Conservation (phyloP, 2,329 filamentous ascomycete genomes). For the Didymella exigua region DNA sequence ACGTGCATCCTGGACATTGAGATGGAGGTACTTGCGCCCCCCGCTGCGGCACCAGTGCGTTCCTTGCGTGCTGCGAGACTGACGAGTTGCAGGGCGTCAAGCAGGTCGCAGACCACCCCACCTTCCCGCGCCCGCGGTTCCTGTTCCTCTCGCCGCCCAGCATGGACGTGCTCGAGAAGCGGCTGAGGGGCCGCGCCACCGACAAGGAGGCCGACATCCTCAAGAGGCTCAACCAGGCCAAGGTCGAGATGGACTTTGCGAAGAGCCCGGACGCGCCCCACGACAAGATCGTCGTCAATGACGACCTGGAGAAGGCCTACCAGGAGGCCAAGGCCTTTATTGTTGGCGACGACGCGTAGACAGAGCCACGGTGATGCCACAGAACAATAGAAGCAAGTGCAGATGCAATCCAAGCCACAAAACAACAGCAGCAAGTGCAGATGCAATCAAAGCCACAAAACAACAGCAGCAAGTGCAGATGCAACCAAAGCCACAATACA, state of each 20-base stretch:
- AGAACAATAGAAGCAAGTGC: not conserved
- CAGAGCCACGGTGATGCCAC: conserved; percentile 1
- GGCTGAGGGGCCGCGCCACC: conserved; percentile 52
- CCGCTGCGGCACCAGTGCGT: not conserved
- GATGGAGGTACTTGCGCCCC: conserved; percentile 91
- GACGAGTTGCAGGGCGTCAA: conserved; percentile 71
- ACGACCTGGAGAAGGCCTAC: conserved; percentile 58
- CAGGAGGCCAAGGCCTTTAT: conserved; percentile 58
- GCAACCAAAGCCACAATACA: too few relatives aligned
- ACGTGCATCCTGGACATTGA: conserved; percentile 92
- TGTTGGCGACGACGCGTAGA: conserved; percentile 46
- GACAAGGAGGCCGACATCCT: conserved; percentile 57
- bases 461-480: too few relatives aligned
- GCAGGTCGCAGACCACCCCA: conserved; percentile 77
- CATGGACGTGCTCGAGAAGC: conserved; percentile 71
- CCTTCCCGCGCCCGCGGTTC: conserved; percentile 73
- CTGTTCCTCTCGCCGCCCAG: conserved; percentile 84
- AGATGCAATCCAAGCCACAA: not conserved
- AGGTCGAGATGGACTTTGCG: conserved; percentile 52
- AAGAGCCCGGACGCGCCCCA: conserved; percentile 52
- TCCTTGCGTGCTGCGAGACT: not conserved
- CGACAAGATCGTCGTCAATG: conserved; percentile 59
- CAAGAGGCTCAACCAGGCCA: conserved; percentile 55
- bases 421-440: too few relatives aligned
- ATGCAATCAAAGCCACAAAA: too few relatives aligned